Base-by-base conservation (phyloP, 495 filamentous ascomycete species). In the Aspergillus diversus region DNA sequence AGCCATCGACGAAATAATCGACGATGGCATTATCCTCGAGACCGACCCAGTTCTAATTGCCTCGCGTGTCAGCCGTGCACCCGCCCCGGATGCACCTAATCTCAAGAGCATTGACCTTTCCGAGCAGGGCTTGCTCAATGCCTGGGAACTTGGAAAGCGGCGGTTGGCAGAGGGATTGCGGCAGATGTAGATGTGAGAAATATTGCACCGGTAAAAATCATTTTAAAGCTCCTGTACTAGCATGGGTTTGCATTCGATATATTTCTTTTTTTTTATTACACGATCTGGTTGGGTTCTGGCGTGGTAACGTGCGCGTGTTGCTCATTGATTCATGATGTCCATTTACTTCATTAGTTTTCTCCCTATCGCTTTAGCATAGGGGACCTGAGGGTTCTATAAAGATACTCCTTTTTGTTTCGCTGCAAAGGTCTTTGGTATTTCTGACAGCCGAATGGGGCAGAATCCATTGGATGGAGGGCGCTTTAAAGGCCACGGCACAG, bases 21-120 rank as follows among this genome's bases (percentile, higher is more conserved):
- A 98, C 75, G 95, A 98, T 66, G 95, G 95, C 34, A 93, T 99
- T 65, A 93, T 98, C 65, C 83, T 99, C 12, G 95, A 99, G 80
- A 97, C 93, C 0, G 95, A 99, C 74, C 93, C 95, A 0, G 91
- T 93, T 33, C 86, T 96, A 63, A 91, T 99, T 68, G 88, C 92
- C 39, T 92, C 92, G 65, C 80, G 95, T 57, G 96, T 97, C 68
- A 96, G 90, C 81, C 87, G 89, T 69, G 91, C 96, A 17, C 95
- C 95, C n/a, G 86, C 87, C 59, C 90, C 96, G 66, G 95, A 99
- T 79, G 90, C 87, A 58, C 82, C 92, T 17, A 90, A 90, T 65
- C 86, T 98, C 72, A 90, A 93, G 81, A 90, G 87, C 66, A 93
- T 99, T 74, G 95, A 99, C 72, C 85, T 99, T 47, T 92, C 91